Conservation (phyloP, 805 yeast species). For the Spencermartinsiella europaea region DNA sequence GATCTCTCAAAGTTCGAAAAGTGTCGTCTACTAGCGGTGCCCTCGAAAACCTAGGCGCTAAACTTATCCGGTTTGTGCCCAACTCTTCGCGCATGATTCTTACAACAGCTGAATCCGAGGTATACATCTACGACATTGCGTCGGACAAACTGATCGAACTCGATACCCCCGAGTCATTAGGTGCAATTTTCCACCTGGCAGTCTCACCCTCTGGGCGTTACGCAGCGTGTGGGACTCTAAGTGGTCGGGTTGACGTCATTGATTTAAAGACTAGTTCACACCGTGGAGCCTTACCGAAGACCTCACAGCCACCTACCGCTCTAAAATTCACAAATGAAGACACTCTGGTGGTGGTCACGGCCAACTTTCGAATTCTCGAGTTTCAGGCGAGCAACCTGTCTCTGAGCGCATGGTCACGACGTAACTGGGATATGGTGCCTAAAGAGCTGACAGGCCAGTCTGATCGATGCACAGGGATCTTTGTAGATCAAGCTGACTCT, state of each 20-base stretch:
- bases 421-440: conserved; percentile 73
- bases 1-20: conserved; percentile 3
- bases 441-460: conserved; percentile 48
- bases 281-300: conserved; percentile 46
- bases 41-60: conserved; percentile 15
- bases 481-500: conserved; percentile 39
- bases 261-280: conserved; percentile 27
- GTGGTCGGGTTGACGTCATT: conserved; percentile 59
- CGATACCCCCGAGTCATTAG: conserved; percentile 7
- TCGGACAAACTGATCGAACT: conserved; percentile 10
- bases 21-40: neutral
- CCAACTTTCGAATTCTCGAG: conserved; percentile 72
- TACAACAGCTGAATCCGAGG: conserved; percentile 25
- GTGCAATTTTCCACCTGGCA: conserved; percentile 47
- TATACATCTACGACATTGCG: conserved; percentile 21
- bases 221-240: conserved; percentile 55
- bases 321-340: conserved; percentile 47
- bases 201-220: conserved; percentile 41
- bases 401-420: conserved; percentile 71
- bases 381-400: conserved; percentile 40
- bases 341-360: conserved; percentile 59
- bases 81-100: conserved; percentile 19
- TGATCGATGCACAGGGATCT: conserved; percentile 72
- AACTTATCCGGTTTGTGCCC: conserved; percentile 17
- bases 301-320: conserved; percentile 57